These are phyloP conservation scores for Fusarium globosum DNA, from an alignment of 2,329 filamentous ascomycete genomes.

Conservation along the genomic window DNA sequence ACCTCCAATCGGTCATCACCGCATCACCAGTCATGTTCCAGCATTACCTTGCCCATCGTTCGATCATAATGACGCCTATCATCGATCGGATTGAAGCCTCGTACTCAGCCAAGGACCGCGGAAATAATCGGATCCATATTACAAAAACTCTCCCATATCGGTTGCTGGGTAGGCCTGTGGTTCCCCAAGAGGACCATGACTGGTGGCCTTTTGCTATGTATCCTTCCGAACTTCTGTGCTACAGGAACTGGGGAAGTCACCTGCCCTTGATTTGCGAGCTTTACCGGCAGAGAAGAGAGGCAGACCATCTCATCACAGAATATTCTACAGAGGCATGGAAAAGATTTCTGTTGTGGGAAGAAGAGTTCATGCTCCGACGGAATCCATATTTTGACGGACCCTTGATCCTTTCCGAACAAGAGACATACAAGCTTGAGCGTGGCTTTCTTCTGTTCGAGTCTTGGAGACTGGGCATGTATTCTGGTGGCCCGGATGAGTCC, in stretches of 20 bases:
- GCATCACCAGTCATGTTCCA: neutral
- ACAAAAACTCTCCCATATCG: neutral
- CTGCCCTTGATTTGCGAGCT: neutral
- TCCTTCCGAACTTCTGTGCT: neutral
- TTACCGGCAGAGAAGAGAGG: neutral
- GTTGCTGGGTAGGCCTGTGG: too few relatives aligned
- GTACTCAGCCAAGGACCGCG: too few relatives aligned
- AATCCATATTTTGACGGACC: neutral
- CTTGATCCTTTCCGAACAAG: neutral
- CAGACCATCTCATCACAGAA: neutral
- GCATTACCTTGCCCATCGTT: neutral
- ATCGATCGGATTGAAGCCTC: neutral
- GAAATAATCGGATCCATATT: too few relatives aligned
- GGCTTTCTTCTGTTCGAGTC: neutral
- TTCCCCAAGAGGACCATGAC: neutral
- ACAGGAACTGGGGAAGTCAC: neutral
- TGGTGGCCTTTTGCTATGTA: too few relatives aligned
- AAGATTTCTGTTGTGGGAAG: accelerated
- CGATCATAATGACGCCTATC: neutral
- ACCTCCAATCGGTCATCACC: neutral
- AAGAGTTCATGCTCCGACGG: neutral
- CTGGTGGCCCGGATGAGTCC: neutral
- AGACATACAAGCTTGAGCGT: neutral
- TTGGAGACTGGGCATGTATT: neutral
- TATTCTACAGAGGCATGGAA: neutral